Evolutionary conservation across 257 asterid genomes (phyloP).

Genomic region (Petunia axillaris): DNA sequence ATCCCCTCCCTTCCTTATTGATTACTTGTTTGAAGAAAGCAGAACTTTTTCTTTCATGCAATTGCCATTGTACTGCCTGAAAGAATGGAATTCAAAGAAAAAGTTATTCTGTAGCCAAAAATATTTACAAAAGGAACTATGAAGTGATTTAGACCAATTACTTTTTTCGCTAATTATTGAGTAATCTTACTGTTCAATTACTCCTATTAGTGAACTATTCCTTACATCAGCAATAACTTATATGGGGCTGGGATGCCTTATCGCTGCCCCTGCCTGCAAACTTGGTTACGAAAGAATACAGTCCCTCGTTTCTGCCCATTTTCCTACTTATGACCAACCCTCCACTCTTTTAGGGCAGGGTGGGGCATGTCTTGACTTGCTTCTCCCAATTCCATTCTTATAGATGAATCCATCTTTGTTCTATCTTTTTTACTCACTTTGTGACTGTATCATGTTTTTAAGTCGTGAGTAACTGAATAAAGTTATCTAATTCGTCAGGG

Average conservation of each 20-base stretch:
- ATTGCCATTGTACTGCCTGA: background rate
- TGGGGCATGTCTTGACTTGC: conserved; percentile 18
- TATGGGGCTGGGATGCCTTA: too few relatives aligned
- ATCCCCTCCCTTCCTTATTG: background rate
- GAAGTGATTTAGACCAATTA: background rate
- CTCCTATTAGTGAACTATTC: background rate
- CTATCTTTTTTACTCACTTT: conserved; percentile 4
- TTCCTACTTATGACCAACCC: conserved; percentile 6
- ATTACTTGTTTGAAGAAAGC: background rate
- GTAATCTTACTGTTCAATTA: background rate
- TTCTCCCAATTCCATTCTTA: conserved; percentile 2
- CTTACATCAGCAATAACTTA: background rate
- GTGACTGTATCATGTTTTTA: background rate
- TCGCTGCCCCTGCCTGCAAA: too few relatives aligned
- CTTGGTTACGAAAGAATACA: background rate
- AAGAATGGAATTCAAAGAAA: conserved; percentile 9
- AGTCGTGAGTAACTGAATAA: conserved; percentile 30
- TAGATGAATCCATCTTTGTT: background rate
- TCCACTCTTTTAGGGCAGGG: background rate
- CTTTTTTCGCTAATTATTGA: background rate
- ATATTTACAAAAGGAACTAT: conserved; percentile 2
- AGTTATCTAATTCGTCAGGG: conserved; percentile 55
- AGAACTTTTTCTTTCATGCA: background rate
- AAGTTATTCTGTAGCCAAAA: background rate
- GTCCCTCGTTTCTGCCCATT: background rate